Evolutionary conservation across 31 red algal species (phyloP).

Genomic region (Pterothamnion heteromorphum): DNA sequence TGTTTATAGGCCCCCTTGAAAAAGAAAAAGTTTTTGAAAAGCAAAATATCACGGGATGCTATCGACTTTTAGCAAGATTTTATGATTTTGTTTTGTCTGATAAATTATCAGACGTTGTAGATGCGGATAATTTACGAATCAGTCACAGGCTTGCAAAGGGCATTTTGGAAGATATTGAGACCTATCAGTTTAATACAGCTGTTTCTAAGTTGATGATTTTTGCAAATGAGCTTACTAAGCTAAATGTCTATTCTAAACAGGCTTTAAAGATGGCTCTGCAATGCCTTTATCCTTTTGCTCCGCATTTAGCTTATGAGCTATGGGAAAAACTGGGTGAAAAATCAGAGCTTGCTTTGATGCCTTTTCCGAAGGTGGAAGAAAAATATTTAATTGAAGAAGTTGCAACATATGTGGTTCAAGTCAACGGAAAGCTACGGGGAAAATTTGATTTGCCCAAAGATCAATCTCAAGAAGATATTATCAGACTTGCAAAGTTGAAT

Average conservation of each 20-base stretch:
- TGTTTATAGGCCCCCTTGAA: conserved; percentile 91
- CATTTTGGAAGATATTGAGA: conserved; percentile 72
- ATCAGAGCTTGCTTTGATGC: conserved; percentile 36
- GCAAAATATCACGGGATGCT: neutral
- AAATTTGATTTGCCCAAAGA: conserved; percentile 39
- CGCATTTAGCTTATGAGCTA: conserved; percentile 74
- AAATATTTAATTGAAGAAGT: conserved; percentile 54
- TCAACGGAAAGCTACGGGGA: conserved; percentile 73
- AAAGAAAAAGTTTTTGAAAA: conserved; percentile 72
- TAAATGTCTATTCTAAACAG: conserved; percentile 14
- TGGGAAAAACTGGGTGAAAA: conserved; percentile 61
- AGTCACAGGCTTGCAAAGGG: conserved; percentile 52
- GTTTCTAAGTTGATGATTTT: conserved; percentile 74
- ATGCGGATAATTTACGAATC: conserved; percentile 46
- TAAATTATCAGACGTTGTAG: conserved; percentile 16
- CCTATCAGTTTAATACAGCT: conserved; percentile 75
- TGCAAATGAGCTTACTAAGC: conserved; percentile 65
- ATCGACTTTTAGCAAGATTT: conserved; percentile 43
- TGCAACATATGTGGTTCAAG: conserved; percentile 52
- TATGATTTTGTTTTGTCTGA: conserved; percentile 56
- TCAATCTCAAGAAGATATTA: conserved; percentile 52
- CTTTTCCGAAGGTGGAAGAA: conserved; percentile 57
- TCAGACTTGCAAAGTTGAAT: conserved; percentile 43
- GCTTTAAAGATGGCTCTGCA: conserved; percentile 53
- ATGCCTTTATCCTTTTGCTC: conserved; percentile 67